These are phyloP conservation scores for Vitis hybrid DNA, from an alignment of 177 flowering plant species.

Conservation along the genomic window DNA sequence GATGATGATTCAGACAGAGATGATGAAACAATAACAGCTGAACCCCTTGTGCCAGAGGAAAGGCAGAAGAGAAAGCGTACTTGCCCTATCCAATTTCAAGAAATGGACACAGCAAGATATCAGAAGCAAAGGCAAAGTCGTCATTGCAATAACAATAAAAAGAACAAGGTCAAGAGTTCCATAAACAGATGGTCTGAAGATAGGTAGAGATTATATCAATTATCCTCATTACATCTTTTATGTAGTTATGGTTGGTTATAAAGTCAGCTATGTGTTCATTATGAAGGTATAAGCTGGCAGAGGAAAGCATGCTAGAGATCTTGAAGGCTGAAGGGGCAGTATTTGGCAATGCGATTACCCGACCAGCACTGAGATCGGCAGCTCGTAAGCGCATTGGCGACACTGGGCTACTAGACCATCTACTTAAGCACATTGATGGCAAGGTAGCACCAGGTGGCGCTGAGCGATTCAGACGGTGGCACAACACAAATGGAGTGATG, in stretches of 20 bases:
- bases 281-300: conserved; percentile 70
- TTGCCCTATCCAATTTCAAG: neutral
- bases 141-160: neutral
- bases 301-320: conserved; percentile 57
- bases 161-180: conserved; percentile 3
- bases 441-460: conserved; percentile 66
- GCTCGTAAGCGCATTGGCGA: conserved; percentile 84
- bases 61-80: conserved; percentile 9
- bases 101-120: neutral
- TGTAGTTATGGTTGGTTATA: neutral
- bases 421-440: conserved; percentile 89
- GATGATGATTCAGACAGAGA: neutral
- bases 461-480: conserved; percentile 75
- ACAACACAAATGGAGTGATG: conserved; percentile 82
- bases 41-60: neutral
- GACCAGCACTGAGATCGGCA: conserved; percentile 64
- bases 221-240: neutral
- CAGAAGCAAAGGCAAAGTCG: conserved; percentile 2
- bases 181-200: conserved; percentile 19
- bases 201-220: conserved; percentile 5
- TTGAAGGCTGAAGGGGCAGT: conserved; percentile 71
- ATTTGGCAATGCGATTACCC: conserved; percentile 56
- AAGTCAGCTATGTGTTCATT: neutral
- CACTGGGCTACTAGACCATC: conserved; percentile 88
- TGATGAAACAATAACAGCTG: conserved; percentile 3